phyloP scores from a whole-genome alignment of 345 rosid species.

The Syzygium aromaticum region DNA sequence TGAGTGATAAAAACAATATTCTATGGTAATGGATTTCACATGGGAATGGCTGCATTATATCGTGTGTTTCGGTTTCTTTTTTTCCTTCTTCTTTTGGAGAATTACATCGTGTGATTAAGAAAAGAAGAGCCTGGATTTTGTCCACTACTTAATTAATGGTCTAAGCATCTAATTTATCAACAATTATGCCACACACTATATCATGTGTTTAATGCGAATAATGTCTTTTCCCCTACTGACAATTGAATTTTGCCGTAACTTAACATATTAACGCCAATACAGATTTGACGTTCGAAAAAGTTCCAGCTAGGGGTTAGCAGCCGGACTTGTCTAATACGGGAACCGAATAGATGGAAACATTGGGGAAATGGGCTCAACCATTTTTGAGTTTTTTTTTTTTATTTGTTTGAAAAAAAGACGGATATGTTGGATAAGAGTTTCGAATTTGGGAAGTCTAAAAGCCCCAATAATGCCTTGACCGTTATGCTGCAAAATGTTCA shows the following conservation, averaged over 20 bases:
- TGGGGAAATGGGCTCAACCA: neutral
- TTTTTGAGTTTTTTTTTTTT: too few relatives aligned
- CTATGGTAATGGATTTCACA: neutral
- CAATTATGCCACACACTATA: neutral
- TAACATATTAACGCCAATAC: neutral
- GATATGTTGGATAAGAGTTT: neutral
- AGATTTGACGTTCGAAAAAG: neutral
- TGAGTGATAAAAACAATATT: neutral
- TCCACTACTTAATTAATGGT: neutral
- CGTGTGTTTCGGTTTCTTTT: neutral
- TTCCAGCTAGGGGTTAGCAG: neutral
- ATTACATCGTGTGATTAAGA: neutral
- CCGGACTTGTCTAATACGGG: fast-evolving
- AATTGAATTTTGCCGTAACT: neutral
- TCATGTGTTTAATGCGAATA: neutral
- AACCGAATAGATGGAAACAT: neutral
- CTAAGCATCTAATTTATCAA: neutral
- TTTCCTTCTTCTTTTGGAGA: neutral
- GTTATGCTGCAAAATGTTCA: neutral
- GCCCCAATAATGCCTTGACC: neutral
- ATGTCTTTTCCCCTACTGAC: neutral
- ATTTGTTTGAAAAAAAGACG: neutral
- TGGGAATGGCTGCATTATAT: neutral
- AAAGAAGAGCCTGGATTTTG: neutral
- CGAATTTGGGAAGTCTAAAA: neutral